Percentiles rank a stretch among this genome's conserved stretches.
These are phyloP conservation scores for Pseudomonodictys pantanalensis DNA, from an alignment of 495 filamentous ascomycete species.

Conservation along the genomic window DNA sequence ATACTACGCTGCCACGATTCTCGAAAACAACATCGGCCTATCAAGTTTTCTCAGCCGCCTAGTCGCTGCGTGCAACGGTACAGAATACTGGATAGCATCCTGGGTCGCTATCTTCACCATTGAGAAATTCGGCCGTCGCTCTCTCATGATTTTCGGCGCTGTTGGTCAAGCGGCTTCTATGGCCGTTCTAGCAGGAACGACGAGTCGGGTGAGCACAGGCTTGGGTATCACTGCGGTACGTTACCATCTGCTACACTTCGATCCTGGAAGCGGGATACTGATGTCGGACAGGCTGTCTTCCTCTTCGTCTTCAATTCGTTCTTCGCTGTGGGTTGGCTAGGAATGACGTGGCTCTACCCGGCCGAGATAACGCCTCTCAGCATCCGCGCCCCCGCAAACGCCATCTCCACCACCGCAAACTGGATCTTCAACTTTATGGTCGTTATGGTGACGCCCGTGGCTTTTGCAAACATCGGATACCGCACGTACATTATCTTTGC, in stretches of 20 bases:
- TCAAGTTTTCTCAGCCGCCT: constrained; percentile 41
- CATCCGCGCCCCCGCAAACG: constrained; percentile 54
- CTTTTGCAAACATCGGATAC: constrained; percentile 36
- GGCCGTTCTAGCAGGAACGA: constrained; percentile 65
- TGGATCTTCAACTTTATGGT: constrained; percentile 45
- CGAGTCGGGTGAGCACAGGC: constrained; percentile 3
- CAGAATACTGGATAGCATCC: constrained; percentile 72
- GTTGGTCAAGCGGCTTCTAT: constrained; percentile 78
- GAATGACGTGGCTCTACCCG: constrained; percentile 57
- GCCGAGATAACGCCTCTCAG: constrained; percentile 55
- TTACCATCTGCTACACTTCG: not conserved
- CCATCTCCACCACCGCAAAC: constrained; percentile 51
- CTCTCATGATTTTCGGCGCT: constrained; percentile 74
- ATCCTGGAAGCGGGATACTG: constrained; percentile 3
- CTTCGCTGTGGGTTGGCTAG: constrained; percentile 58
- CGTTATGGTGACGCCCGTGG: constrained; percentile 37
- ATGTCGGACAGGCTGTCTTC: constrained; percentile 52
- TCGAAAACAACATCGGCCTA: constrained; percentile 56
- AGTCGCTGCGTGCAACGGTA: constrained; percentile 46
- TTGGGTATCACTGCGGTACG: constrained; percentile 9
- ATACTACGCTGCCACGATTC: constrained; percentile 60
- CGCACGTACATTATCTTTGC: constrained; percentile 44
- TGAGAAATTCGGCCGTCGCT: constrained; percentile 76
- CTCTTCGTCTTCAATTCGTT: constrained; percentile 62
- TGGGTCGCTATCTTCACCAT: constrained; percentile 80